Evolutionary conservation across 441 rosid genomes (phyloP), one percentile per base, ranked within the genome.

Genomic region (Mallotus repandus): DNA sequence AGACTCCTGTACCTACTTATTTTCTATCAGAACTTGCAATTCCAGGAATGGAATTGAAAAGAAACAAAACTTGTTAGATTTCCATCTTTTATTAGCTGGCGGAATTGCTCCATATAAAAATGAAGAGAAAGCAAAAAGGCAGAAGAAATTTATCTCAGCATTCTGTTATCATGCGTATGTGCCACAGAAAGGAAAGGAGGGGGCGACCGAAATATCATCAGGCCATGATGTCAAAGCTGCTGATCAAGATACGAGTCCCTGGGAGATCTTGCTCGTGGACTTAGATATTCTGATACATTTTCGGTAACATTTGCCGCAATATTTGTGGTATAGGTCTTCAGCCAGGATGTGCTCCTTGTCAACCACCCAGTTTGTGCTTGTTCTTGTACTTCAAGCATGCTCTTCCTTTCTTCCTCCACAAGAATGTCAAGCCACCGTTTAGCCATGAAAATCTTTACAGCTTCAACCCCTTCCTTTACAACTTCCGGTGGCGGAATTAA

Each of bases 391-490:
- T 81, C 84, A 29, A 83, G 75, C 49, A 80, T 81, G 64, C 77
- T 65, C 83, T 76, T 77, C 79, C 69, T 79, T 79, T 89, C 93
- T 79, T 87, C 93, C 82, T 89, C 97, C 75, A 82, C 75, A 66
- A 89, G 78, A 69, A 87, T 74, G 75, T 82, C 83, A 1, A 82
- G 69, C 94, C 90, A 86, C 80, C 96, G 85, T 84, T 88, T 88
- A 3, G 83, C 88, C 97, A 94, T 91, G 76, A 71, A 94, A 58
- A 25, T 61, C 78, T 85, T 89, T 58, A 92, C 89, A 35, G 94
- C 96, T 48, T 86, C 96, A 53, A 88, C 87, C 21, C 99, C 99
- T 71, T 81, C 81, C 53, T 82, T 81, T 69, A 91, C 88, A 4
- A 91, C 83, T 55, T 88, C 94, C 14, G 22, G 38, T 0, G 99